Conservation (phyloP, 108 stramenopile species). For the Licmophora abbreviata region DNA sequence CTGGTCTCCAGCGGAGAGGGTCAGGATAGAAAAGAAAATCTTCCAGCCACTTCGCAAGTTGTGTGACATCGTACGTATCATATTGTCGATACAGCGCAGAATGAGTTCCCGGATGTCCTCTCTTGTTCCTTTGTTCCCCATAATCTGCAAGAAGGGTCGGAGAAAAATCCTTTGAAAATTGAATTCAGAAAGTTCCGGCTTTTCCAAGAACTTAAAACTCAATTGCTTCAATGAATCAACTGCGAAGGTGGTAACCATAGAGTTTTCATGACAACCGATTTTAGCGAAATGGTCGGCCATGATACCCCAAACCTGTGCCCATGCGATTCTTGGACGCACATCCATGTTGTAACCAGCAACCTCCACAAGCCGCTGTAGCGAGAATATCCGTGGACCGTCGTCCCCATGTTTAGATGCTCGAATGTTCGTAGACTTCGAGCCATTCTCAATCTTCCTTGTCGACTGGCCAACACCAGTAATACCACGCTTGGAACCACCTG, state of each 20-base stretch:
- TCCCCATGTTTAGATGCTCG: constrained; percentile 40
- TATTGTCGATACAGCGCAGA: constrained; percentile 80
- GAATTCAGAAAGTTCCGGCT: constrained; percentile 94
- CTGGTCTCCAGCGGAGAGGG: constrained; percentile 46
- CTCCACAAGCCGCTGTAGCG: constrained; percentile 95
- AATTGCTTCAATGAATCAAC: constrained; percentile 98
- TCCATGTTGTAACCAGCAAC: constrained; percentile 99
- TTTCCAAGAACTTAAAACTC: constrained; percentile 95
- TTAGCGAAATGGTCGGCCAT: constrained; percentile 88
- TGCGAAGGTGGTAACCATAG: constrained; percentile 92
- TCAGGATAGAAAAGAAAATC: constrained; percentile 76
- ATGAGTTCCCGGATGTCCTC: constrained; percentile 76
- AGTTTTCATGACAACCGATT: constrained; percentile 89
- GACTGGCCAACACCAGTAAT: constrained; percentile 47
- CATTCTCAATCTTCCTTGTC: constrained; percentile 10
- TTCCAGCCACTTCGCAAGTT: constrained; percentile 90
- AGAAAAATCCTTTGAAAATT: constrained; percentile 97
- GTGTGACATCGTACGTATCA: constrained; percentile 61
- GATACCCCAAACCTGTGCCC: constrained; percentile 93
- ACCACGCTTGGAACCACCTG: constrained; percentile 57
- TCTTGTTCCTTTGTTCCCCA: constrained; percentile 56
- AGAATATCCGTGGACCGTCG: constrained; percentile 88
- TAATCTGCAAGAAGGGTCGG: constrained; percentile 81
- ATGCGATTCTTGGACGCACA: constrained; percentile 85
- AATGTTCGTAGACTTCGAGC: neutral